A percentile compares a stretch with the other conserved stretches of the same genome.
Evolutionary conservation across 2,329 filamentous ascomycete genomes (phyloP).

Genomic region (Colletotrichum lini): DNA sequence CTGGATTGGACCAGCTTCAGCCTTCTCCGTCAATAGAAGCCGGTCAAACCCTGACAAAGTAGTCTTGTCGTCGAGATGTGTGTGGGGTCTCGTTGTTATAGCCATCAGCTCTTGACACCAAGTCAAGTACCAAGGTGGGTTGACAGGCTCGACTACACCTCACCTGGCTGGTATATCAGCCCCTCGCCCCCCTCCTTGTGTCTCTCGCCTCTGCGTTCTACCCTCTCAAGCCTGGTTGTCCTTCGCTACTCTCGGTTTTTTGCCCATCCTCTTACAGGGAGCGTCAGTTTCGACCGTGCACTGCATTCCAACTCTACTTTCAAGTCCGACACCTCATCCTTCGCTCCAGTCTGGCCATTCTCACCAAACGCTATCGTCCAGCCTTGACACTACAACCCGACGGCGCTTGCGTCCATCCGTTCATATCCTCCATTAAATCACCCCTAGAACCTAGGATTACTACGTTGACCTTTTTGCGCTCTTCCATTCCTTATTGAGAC

Average conservation of each 20-base stretch:
- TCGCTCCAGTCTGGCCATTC: neutral
- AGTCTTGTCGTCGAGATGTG: conserved; percentile 14
- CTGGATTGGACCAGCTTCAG: conserved; percentile 34
- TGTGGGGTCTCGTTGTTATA: conserved; percentile 4
- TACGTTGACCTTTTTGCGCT: neutral
- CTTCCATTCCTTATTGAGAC: neutral
- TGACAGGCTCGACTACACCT: neutral
- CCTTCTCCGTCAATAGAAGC: conserved; percentile 34
- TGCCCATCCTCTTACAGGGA: neutral
- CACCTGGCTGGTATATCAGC: conserved; percentile 23
- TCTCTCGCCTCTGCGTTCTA: neutral
- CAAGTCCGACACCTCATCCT: neutral
- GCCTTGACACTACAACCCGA: neutral
- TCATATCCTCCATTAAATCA: neutral
- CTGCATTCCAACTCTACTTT: neutral
- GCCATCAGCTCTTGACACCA: neutral
- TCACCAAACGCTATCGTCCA: neutral
- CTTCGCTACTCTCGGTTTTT: conserved; percentile 12
- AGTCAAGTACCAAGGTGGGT: neutral
- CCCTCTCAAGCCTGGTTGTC: neutral
- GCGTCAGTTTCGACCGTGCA: conserved; percentile 14
- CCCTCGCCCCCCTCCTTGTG: neutral
- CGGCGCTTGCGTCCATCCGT: neutral
- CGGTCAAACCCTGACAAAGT: conserved; percentile 14
- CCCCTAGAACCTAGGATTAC: conserved; percentile 18